phyloP scores from a whole-genome alignment of 495 filamentous ascomycete genomes.

The Tuber magnatum region DNA sequence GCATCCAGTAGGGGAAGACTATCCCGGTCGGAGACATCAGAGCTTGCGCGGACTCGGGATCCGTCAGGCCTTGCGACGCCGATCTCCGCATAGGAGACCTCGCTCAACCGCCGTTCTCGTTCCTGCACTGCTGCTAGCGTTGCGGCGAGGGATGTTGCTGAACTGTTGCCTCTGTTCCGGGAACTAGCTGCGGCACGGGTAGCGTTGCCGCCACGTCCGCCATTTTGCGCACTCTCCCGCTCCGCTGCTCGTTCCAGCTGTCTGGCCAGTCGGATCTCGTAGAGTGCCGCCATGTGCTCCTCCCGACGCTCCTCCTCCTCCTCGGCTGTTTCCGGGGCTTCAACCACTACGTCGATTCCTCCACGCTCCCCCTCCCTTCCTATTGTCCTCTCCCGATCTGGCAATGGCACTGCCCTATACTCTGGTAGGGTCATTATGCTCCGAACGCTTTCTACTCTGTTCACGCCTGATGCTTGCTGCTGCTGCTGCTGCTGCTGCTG shows the following conservation, averaged over 20 bases:
- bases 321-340: constrained; percentile 62
- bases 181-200: constrained; percentile 33
- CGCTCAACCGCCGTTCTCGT: constrained; percentile 68
- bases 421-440: constrained; percentile 87
- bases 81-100: constrained; percentile 76
- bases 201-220: constrained; percentile 56
- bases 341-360: constrained; percentile 86
- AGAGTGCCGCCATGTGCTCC: constrained; percentile 84
- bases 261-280: constrained; percentile 76
- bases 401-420: constrained; percentile 54
- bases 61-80: constrained; percentile 86
- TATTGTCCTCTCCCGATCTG: constrained; percentile 73
- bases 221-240: constrained; percentile 64
- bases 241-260: constrained; percentile 65
- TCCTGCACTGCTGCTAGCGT: constrained; percentile 42
- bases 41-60: constrained; percentile 66
- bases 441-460: constrained; percentile 77
- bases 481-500: constrained; percentile 19
- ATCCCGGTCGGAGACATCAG: constrained; percentile 31
- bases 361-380: constrained; percentile 84
- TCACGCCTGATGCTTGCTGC: constrained; percentile 47
- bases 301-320: constrained; percentile 78
- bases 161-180: constrained; percentile 18
- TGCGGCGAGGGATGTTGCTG: constrained; percentile 23
- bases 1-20: constrained; percentile 30